Evolutionary conservation across 768 basidiomycete genomes (phyloP).

Genomic region (Roridomyces roridus): DNA sequence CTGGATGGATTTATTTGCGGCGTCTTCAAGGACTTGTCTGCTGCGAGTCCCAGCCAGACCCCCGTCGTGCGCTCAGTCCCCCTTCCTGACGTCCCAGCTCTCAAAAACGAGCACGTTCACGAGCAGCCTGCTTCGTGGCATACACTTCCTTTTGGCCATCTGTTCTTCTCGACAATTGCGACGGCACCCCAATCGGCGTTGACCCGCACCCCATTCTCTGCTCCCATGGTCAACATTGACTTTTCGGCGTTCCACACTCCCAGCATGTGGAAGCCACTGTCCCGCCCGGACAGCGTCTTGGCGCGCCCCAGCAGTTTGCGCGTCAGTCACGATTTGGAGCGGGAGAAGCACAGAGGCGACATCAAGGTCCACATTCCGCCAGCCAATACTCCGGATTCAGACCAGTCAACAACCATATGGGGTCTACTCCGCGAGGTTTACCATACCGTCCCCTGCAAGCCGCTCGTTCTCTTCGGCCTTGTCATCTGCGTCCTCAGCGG

Average conservation of each 20-base stretch:
- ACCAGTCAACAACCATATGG: conserved; percentile 45
- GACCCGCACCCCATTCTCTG: conserved; percentile 18
- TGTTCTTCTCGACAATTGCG: conserved; percentile 5
- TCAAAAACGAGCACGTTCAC: neutral
- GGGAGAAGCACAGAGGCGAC: conserved; percentile 24
- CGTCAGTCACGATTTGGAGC: too few relatives aligned
- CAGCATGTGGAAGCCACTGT: conserved; percentile 22
- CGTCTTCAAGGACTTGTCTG: conserved; percentile 16
- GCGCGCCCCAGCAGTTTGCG: conserved; percentile 63
- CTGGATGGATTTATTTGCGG: conserved; percentile 59
- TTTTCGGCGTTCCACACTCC: conserved; percentile 22
- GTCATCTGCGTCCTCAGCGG: conserved; percentile 75
- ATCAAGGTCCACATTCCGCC: conserved; percentile 31
- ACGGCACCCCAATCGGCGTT: conserved; percentile 16
- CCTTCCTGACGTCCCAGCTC: neutral
- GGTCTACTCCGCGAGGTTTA: conserved; percentile 60
- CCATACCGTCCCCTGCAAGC: conserved; percentile 79
- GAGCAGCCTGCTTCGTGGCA: neutral
- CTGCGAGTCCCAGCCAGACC: too few relatives aligned
- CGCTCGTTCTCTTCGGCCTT: conserved; percentile 72
- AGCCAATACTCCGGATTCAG: conserved; percentile 14
- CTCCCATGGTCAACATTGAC: neutral
- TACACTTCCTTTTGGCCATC: conserved; percentile 11
- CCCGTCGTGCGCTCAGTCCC: too few relatives aligned
- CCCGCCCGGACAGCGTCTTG: conserved; percentile 35